Percentiles rank a stretch among this genome's conserved stretches.
These are phyloP conservation scores for Monotropa hypopitys DNA, from an alignment of 179 eudicot species.

Conservation along the genomic window DNA sequence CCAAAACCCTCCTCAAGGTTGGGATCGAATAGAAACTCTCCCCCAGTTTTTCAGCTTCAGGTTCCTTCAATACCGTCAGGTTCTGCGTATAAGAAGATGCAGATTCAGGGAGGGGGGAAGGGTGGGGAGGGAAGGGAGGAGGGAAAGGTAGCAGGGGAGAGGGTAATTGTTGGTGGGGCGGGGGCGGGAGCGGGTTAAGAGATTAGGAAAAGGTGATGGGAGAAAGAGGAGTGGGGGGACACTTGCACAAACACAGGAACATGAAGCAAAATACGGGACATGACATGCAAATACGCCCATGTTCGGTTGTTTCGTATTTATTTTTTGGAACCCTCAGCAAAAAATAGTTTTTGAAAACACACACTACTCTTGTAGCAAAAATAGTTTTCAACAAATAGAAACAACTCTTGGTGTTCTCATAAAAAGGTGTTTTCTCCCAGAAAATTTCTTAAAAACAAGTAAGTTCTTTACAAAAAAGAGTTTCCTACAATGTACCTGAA, in stretches of 20 bases:
- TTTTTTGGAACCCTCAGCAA: neutral
- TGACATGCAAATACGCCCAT: neutral
- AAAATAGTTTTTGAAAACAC: neutral
- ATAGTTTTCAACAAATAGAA: neutral
- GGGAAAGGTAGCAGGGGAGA: neutral
- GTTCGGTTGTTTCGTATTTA: neutral
- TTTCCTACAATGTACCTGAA: neutral
- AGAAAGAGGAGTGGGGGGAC: neutral
- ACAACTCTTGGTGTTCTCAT: neutral
- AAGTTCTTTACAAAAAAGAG: neutral
- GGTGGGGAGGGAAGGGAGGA: neutral
- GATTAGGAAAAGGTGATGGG: neutral
- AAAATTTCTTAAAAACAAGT: neutral
- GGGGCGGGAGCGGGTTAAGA: neutral
- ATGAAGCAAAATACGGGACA: neutral
- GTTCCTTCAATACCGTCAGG: conserved; percentile 46
- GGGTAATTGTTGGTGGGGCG: neutral
- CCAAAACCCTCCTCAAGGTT: conserved; percentile 14
- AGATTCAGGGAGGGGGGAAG: conserved; percentile 51
- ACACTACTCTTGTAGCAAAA: neutral
- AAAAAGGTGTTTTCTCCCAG: neutral
- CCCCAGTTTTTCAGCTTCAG: conserved; percentile 21
- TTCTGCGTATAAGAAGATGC: conserved; percentile 65
- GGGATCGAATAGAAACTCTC: conserved; percentile 3
- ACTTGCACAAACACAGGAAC: too few relatives aligned